Evolutionary conservation across 2,329 filamentous ascomycete genomes (phyloP).

Genomic region (Trichoderma guizhouense): DNA sequence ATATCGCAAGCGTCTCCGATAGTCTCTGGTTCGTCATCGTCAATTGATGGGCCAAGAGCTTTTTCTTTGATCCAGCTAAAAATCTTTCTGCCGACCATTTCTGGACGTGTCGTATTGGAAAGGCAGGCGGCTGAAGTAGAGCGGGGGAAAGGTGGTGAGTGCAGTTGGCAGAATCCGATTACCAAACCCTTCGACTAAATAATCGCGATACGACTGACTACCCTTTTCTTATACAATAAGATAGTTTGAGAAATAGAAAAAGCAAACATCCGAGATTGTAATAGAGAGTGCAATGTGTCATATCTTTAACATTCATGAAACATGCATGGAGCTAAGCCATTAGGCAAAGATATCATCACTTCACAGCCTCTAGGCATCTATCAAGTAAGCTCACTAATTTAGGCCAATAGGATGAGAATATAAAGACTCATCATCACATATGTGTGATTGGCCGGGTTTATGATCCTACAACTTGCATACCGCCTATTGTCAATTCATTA

Average conservation of each 20-base stretch:
- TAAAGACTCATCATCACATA: not conserved
- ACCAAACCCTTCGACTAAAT: not conserved
- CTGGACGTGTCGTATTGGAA: not conserved
- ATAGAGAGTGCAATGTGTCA: not conserved
- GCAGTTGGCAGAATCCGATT: not conserved
- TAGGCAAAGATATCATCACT: not conserved
- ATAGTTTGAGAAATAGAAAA: not conserved
- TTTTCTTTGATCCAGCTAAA: not conserved
- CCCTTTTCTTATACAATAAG: not conserved
- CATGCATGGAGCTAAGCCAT: not conserved
- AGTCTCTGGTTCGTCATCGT: not conserved
- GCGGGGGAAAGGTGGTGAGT: not conserved
- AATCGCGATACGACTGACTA: too few relatives aligned
- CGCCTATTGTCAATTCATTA: too few relatives aligned
- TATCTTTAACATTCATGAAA: not conserved
- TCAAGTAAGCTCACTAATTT: not conserved
- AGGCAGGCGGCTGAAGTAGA: not conserved
- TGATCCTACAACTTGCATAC: not conserved
- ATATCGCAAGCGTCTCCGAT: not conserved
- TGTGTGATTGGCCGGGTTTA: not conserved
- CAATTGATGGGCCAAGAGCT: not conserved
- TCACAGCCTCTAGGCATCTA: not conserved
- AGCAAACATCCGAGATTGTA: not conserved
- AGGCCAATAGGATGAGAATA: fast-evolving
- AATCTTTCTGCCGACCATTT: not conserved